These are phyloP conservation scores for Penicillium nucicola DNA, from an alignment of 495 filamentous ascomycete genomes.

Conservation along the genomic window DNA sequence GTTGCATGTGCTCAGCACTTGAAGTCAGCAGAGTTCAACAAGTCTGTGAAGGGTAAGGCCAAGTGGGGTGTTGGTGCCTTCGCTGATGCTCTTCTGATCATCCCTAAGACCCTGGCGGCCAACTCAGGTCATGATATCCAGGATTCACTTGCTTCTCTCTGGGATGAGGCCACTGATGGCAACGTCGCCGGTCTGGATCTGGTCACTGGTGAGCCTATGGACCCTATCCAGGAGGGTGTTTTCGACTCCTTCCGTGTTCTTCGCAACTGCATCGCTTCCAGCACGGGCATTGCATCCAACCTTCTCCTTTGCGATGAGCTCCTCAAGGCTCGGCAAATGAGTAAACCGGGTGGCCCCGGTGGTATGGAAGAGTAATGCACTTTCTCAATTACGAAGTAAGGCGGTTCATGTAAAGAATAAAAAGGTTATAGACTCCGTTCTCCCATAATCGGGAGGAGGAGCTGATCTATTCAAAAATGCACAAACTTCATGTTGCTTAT, in stretches of 20 bases:
- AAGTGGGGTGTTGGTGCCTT: slow-evolving; percentile 94
- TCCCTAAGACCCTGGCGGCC: slow-evolving; percentile 94
- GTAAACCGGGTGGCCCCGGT: slow-evolving; percentile 39
- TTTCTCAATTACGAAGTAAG: slow-evolving; percentile 20
- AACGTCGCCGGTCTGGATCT: slow-evolving; percentile 86
- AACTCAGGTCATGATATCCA: slow-evolving; percentile 97
- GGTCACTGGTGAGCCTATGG: slow-evolving; percentile 86
- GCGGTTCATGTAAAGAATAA: slow-evolving; percentile 28
- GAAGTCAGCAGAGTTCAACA: slow-evolving; percentile 74
- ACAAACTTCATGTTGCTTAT: slow-evolving; percentile 16
- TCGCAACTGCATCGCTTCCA: slow-evolving; percentile 88
- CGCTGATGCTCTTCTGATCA: slow-evolving; percentile 87
- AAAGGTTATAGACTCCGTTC: slow-evolving; percentile 13
- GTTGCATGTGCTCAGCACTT: slow-evolving; percentile 90
- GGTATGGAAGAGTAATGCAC: slow-evolving; percentile 45
- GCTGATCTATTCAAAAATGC: slow-evolving; percentile 29
- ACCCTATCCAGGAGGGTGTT: slow-evolving; percentile 87
- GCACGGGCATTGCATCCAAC: slow-evolving; percentile 92
- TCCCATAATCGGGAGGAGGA: slow-evolving; percentile 11
- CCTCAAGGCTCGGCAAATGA: slow-evolving; percentile 97
- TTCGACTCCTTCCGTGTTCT: slow-evolving; percentile 96
- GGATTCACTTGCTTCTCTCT: slow-evolving; percentile 78
- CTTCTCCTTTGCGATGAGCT: slow-evolving; percentile 95
- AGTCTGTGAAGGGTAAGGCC: slow-evolving; percentile 92
- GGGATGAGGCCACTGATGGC: slow-evolving; percentile 82